Evolutionary conservation across 345 rosid genomes (phyloP).

Genomic region (Mallotus nudiflorus): DNA sequence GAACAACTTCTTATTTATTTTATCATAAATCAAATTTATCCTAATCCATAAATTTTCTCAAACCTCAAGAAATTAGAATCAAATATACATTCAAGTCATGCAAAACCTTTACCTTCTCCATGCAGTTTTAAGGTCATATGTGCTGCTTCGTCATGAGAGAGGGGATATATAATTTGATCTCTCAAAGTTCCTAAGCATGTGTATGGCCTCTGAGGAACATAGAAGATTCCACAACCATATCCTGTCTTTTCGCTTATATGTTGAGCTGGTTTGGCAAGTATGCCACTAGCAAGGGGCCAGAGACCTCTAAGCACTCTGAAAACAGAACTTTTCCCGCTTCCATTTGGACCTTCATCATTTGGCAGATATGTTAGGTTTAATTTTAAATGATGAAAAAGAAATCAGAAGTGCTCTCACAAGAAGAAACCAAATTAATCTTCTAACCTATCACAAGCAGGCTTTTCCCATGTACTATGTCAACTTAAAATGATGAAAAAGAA

Average conservation of each 20-base stretch:
- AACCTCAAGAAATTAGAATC: neutral
- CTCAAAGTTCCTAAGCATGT: slow-evolving; percentile 97
- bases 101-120: slow-evolving; percentile 52
- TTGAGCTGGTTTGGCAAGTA: slow-evolving; percentile 64
- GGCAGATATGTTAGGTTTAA: slow-evolving; percentile 31
- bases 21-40: neutral
- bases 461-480: too few species aligned
- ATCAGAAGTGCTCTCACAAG: neutral
- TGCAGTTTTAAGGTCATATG: slow-evolving; percentile 42
- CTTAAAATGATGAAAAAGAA: slow-evolving; percentile 13
- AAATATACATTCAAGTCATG: slow-evolving; percentile 13
- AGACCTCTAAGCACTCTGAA: slow-evolving; percentile 93
- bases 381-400: slow-evolving; percentile 13
- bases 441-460: too few species aligned
- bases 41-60: neutral
- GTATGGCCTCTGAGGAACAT: slow-evolving; percentile 91
- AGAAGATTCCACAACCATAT: slow-evolving; percentile 72
- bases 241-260: slow-evolving; percentile 49
- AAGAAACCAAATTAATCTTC: too few species aligned
- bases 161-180: slow-evolving; percentile 98
- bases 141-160: slow-evolving; percentile 83
- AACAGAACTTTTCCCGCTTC: slow-evolving; percentile 94
- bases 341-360: slow-evolving; percentile 77
- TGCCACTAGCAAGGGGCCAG: slow-evolving; percentile 96
- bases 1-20: neutral